Evolutionary conservation across 2,329 filamentous ascomycete genomes (phyloP).

Genomic region (Elsinoe australis): DNA sequence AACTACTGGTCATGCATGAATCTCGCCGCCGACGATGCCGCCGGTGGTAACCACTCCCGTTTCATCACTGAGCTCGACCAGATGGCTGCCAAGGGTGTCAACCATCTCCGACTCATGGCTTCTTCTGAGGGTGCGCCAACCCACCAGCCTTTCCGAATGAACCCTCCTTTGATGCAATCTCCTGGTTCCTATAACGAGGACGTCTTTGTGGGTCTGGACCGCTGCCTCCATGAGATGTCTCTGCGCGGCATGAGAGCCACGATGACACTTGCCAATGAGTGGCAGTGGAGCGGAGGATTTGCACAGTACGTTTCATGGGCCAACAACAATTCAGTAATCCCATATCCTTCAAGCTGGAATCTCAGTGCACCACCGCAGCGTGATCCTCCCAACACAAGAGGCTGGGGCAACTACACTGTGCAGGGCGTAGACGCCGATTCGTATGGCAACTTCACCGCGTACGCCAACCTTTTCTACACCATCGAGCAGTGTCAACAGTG

Average conservation of each 20-base stretch:
- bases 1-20: constrained; percentile 39
- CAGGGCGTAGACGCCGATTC: constrained; percentile 30
- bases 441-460: constrained; percentile 27
- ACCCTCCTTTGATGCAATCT: constrained; percentile 30
- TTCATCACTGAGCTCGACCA: constrained; percentile 35
- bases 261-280: constrained; percentile 35
- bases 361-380: constrained; percentile 31
- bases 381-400: constrained; percentile 27
- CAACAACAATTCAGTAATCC: constrained; percentile 28
- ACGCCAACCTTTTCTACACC: constrained; percentile 33
- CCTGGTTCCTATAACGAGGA: constrained; percentile 35
- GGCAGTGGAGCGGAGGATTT: constrained; percentile 37
- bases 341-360: constrained; percentile 35
- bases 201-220: constrained; percentile 33
- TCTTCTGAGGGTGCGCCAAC: constrained; percentile 34
- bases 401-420: constrained; percentile 36
- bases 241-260: constrained; percentile 36
- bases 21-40: constrained; percentile 30
- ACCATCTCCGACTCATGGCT: constrained; percentile 37
- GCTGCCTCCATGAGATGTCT: constrained; percentile 35
- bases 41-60: constrained; percentile 33
- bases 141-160: constrained; percentile 35
- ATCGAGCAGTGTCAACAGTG: constrained; percentile 30
- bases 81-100: constrained; percentile 35
- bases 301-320: constrained; percentile 35